Percentiles rank a stretch among this genome's conserved stretches.
phyloP scores from a whole-genome alignment of 257 asterid genomes.

The Solanum ossicruentum region DNA sequence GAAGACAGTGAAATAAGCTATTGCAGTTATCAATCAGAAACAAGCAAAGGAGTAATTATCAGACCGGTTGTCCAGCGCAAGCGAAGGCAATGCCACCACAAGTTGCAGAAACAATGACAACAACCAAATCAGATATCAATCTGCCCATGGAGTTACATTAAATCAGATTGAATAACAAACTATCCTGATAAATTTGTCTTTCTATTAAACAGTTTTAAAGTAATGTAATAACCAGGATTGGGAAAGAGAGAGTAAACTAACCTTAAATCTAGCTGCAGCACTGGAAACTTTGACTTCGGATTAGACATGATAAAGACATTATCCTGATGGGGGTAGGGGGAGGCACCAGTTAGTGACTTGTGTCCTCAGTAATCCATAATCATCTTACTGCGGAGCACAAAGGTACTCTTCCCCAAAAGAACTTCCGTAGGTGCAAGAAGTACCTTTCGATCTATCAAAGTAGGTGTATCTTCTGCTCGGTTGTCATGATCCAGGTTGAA shows the following conservation, averaged over 20 bases:
- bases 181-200: not conserved
- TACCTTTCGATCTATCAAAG: constrained; percentile 68
- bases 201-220: not conserved
- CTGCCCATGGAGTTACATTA: constrained; percentile 13
- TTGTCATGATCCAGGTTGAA: constrained; percentile 60
- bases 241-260: constrained; percentile 17
- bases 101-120: constrained; percentile 84
- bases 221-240: not conserved
- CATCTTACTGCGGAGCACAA: not conserved
- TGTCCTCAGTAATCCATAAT: not conserved
- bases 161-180: not conserved
- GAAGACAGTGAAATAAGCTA: not conserved
- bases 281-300: constrained; percentile 67
- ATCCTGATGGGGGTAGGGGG: constrained; percentile 27
- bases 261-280: constrained; percentile 75
- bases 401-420: not conserved
- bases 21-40: not conserved
- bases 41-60: constrained; percentile 6
- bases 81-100: constrained; percentile 89
- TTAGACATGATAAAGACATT: constrained; percentile 75
- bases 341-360: not conserved
- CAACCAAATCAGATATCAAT: constrained; percentile 74
- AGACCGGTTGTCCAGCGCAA: constrained; percentile 83
- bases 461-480: constrained; percentile 63
- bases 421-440: constrained; percentile 1